Base-by-base conservation (phyloP, 352 stramenopile species). In the Phytopythium aichiense region DNA sequence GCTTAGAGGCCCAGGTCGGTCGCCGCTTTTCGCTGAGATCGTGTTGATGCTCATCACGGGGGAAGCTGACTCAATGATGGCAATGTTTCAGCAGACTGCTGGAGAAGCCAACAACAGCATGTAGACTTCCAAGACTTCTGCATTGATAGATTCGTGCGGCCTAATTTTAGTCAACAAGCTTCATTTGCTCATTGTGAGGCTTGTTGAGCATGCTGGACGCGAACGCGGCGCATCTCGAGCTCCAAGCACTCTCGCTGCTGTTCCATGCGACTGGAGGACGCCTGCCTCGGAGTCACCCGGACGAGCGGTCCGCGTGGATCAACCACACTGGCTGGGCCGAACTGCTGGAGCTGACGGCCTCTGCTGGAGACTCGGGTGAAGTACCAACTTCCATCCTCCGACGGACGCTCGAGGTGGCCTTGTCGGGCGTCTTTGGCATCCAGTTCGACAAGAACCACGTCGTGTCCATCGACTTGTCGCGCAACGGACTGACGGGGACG, bases 381-480 rank as follows among this genome's bases (percentile, higher is more conserved):
- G 18, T 60, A 30, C 55, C 55, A 2, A 2, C 25, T 15, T 11
- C 16, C 1, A 12, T 60, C 0, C 37, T 51, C 9, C 55, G 65
- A 30, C 71, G 66, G 2, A 58, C 71, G 12, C 78, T 87, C 51
- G 67, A 75, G 35, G 62, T 58, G 2, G 64, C 67, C 57, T 76
- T 87, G 23, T 51, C 69, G 1, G 63, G 22, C 0, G 64, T 88
- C 2, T 72, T 67, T 30, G 78, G 80, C 0, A 67, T 85, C 11
- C 70, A 69, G 15, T 92, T 81, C 77, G 73, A 87, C 33, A 67
- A 69, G 8, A 89, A 89, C 58, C 78, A 86, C 53, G 72, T 92
- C 37, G 67, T 89, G 7, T 49, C 69, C 2, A 72, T 92, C 43
- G 82, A 89, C 46, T 40, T 92, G 8, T 72, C 63, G 2, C 62